Percentiles rank a stretch among this genome's conserved stretches.
Evolutionary conservation across 2,329 filamentous ascomycete species (phyloP).

Genomic region (Pezicula radicicola): DNA sequence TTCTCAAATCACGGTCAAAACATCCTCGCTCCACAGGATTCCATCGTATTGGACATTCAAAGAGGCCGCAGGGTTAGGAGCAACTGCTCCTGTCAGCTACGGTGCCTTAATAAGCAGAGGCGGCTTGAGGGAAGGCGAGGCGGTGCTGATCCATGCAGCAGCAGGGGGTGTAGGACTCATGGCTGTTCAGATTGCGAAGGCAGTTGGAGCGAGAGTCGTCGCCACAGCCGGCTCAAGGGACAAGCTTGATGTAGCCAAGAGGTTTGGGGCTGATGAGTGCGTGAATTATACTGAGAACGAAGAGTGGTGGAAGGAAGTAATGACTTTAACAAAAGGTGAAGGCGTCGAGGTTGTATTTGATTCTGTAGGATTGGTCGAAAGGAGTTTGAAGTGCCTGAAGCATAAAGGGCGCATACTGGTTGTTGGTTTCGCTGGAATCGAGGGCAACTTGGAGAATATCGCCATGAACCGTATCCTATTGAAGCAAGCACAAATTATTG

Average conservation of each 20-base stretch:
- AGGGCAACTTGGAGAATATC: constrained; percentile 49
- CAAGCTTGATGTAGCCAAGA: constrained; percentile 40
- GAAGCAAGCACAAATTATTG: constrained; percentile 49
- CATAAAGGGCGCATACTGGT: constrained; percentile 53
- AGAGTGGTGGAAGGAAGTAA: constrained; percentile 49
- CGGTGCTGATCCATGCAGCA: constrained; percentile 51
- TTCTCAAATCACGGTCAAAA: constrained; percentile 42
- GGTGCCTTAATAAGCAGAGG: constrained; percentile 43
- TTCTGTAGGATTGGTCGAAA: constrained; percentile 52
- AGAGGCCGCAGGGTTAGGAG: constrained; percentile 50
- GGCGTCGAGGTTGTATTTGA: constrained; percentile 59
- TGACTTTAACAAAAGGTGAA: constrained; percentile 40
- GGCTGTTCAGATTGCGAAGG: constrained; percentile 53
- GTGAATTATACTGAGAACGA: constrained; percentile 36
- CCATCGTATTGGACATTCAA: constrained; percentile 42
- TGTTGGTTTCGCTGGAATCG: constrained; percentile 54
- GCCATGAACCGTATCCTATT: constrained; percentile 52
- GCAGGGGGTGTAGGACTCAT: constrained; percentile 53
- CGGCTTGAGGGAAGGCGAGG: constrained; percentile 40
- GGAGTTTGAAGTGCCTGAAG: constrained; percentile 49
- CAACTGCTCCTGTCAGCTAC: constrained; percentile 51
- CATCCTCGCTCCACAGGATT: constrained; percentile 36
- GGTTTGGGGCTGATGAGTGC: constrained; percentile 37
- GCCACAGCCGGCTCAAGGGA: constrained; percentile 44
- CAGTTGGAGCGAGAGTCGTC: constrained; percentile 49